Evolutionary conservation across 2,329 filamentous ascomycete species (phyloP), one percentile per base, ranked within the genome.

Genomic region (Trichoderma sp.): DNA sequence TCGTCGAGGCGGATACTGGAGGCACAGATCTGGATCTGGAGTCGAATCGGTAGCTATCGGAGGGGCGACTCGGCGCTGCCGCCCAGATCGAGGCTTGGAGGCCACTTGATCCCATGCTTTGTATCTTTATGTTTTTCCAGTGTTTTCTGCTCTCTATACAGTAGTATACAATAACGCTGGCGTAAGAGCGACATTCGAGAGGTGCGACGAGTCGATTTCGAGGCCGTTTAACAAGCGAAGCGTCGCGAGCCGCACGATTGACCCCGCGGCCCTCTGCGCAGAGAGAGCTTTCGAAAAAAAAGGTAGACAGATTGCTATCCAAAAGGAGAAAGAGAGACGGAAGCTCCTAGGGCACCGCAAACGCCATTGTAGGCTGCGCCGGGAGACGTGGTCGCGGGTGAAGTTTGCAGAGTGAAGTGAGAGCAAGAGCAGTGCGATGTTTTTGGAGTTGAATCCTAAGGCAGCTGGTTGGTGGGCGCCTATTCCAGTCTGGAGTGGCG

Each of bases 61-160:
- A 65, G 24, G 68, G 52, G 2, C 54, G 46, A 30, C 52, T 52
- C n/a, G 43, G 37, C 30, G 69, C 26, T 3, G 64, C 37, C 14
- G 70, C 70, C 70, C 70, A 71, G n/a, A 70, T 70, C 26, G 70
- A 71, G 28, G 70, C 30, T 21, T 49, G 46, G 2, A 71, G 37
- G 54, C 70, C 70, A 3, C 21, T 61, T 37, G 65, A n/a, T 16
- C 49, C 59, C 65, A 68, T 70, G 6, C 14, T 16, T 37, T 37
- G 32, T 24, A 24, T 11, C 18, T 54, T 14, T 26, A 26, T 37
- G 21, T 13, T 37, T 14, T 5, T n/a, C n/a, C 18, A 24, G 24
- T 24, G 11, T 49, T 24, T 24, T 24, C n/a, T 49, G 18, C 2
- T n/a, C 7, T 43, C 39, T 10, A 8, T 43, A 43, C 39, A 43